Percentiles rank a stretch among this genome's conserved stretches.
Evolutionary conservation across 352 stramenopile species (phyloP).

Genomic region (Phytophthora nicotianae): DNA sequence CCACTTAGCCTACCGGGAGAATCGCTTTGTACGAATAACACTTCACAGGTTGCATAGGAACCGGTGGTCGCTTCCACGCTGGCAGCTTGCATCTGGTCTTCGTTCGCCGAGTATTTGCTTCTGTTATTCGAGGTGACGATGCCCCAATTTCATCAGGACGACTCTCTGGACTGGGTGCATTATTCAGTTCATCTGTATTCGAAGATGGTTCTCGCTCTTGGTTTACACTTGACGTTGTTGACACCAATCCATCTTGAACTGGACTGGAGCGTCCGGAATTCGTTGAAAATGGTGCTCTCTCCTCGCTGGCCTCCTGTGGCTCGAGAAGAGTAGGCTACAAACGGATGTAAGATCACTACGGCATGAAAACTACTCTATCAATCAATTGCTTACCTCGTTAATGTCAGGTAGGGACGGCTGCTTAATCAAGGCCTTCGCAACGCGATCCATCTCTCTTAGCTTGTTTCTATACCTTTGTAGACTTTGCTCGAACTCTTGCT

Average conservation of each 20-base stretch:
- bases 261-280: constrained; percentile 6
- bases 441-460: constrained; percentile 62
- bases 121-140: not conserved
- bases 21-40: constrained; percentile 59
- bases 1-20: constrained; percentile 37
- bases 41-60: constrained; percentile 59
- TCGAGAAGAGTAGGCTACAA: constrained; percentile 6
- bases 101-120: not conserved
- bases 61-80: constrained; percentile 60
- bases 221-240: not conserved
- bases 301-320: constrained; percentile 2
- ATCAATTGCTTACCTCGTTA: constrained; percentile 12
- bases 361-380: not conserved
- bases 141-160: not conserved
- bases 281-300: not conserved
- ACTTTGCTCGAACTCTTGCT: constrained; percentile 56
- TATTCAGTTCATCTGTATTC: constrained; percentile 9
- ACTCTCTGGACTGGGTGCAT: not conserved
- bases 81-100: constrained; percentile 38
- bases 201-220: constrained; percentile 18
- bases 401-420: constrained; percentile 5
- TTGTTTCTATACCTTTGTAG: constrained; percentile 62
- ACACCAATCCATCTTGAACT: constrained; percentile 3
- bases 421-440: constrained; percentile 54
- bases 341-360: not conserved